Evolutionary conservation across 805 yeast species (phyloP).

Genomic region (Kazachstania martiniae): DNA sequence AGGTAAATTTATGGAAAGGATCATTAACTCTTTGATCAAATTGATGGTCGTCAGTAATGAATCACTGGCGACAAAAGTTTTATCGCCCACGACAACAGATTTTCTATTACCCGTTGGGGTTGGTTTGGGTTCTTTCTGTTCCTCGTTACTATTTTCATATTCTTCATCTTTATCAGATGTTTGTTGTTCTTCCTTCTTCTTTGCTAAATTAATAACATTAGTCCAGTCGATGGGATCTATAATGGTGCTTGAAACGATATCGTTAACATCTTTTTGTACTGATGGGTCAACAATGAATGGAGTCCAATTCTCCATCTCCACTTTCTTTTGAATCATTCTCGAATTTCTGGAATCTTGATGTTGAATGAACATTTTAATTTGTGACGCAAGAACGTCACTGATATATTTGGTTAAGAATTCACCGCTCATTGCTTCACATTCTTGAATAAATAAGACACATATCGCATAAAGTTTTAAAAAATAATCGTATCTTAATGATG

Average conservation of each 20-base stretch:
- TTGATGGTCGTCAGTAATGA: conserved; percentile 33
- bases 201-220: conserved; percentile 22
- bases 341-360: conserved; percentile 44
- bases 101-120: conserved; percentile 25
- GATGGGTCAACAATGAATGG: conserved; percentile 46
- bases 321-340: conserved; percentile 34
- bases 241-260: conserved; percentile 37
- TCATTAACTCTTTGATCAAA: conserved; percentile 41
- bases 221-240: conserved; percentile 43
- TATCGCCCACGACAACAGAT: conserved; percentile 39
- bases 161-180: background rate
- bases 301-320: conserved; percentile 72
- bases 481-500: conserved; percentile 43
- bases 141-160: conserved; percentile 6
- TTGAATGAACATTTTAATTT: conserved; percentile 47
- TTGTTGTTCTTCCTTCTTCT: conserved; percentile 2
- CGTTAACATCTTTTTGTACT: conserved; percentile 41
- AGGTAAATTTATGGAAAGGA: conserved; percentile 48
- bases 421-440: conserved; percentile 78
- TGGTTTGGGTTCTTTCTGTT: background rate
- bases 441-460: conserved; percentile 59
- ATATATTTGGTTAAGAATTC: conserved; percentile 46
- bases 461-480: conserved; percentile 60
- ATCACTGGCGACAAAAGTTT: conserved; percentile 49
- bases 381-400: conserved; percentile 56